Evolutionary conservation across 2,329 filamentous ascomycete genomes (phyloP).

Genomic region (Trichophyton verrucosum): DNA sequence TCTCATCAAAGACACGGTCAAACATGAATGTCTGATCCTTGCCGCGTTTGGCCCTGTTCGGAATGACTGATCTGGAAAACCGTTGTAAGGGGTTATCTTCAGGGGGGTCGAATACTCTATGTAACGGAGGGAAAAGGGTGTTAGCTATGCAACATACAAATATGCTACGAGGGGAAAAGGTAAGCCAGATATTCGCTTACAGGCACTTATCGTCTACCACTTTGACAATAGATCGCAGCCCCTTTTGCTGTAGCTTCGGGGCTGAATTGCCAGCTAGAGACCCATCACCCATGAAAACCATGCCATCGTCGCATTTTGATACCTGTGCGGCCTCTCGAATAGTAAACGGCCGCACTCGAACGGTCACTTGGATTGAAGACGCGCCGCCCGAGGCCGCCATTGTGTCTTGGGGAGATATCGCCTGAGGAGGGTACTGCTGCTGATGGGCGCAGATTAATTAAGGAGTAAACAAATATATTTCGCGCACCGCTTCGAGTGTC

Average conservation of each 20-base stretch:
- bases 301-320: conserved; percentile 62
- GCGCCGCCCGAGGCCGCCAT: conserved; percentile 35
- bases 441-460: neutral
- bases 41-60: conserved; percentile 66
- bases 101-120: conserved; percentile 88
- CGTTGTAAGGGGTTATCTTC: conserved; percentile 87
- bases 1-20: conserved; percentile 93
- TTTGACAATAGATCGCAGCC: conserved; percentile 84
- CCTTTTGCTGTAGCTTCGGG: conserved; percentile 73
- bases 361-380: conserved; percentile 41
- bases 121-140: neutral
- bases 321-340: conserved; percentile 93
- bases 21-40: conserved; percentile 98
- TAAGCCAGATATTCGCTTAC: conserved; percentile 43
- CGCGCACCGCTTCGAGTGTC: neutral
- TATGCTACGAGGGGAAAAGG: neutral
- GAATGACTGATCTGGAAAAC: conserved; percentile 70
- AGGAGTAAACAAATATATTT: conserved; percentile 5
- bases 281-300: conserved; percentile 89
- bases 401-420: neutral
- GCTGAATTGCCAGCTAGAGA: conserved; percentile 78
- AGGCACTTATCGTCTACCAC: conserved; percentile 92
- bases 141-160: conserved; percentile 5
- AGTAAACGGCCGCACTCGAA: conserved; percentile 54
- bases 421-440: neutral